Evolutionary conservation across 345 rosid genomes (phyloP).

Genomic region (Linum trigynum): DNA sequence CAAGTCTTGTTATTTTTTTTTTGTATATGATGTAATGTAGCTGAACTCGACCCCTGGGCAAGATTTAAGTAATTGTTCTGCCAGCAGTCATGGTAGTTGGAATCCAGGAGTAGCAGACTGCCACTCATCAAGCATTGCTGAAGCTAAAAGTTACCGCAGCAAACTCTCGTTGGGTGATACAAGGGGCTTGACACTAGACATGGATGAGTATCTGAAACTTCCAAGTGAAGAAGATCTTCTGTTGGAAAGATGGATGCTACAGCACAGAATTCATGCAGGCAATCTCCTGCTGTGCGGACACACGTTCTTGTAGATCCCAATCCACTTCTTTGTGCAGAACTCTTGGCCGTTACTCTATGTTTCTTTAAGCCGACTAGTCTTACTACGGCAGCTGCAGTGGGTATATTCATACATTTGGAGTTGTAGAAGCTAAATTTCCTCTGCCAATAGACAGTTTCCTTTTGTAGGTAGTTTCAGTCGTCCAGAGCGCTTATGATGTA

Average conservation of each 20-base stretch:
- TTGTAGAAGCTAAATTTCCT: too few species aligned
- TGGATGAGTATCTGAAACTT: constrained; percentile 50
- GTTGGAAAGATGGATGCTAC: constrained; percentile 57
- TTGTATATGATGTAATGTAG: not conserved
- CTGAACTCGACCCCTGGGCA: constrained; percentile 36
- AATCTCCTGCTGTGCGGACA: constrained; percentile 51
- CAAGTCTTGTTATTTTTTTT: not conserved
- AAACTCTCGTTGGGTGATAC: constrained; percentile 9
- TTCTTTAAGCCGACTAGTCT: too few species aligned
- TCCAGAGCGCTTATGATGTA: too few species aligned
- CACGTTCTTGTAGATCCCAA: constrained; percentile 12
- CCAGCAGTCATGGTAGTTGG: constrained; percentile 83
- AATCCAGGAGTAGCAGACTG: constrained; percentile 37
- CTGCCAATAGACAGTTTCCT: too few species aligned
- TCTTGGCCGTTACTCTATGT: too few species aligned
- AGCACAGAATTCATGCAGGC: constrained; percentile 58
- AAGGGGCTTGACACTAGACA: constrained; percentile 32
- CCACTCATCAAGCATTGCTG: constrained; percentile 20
- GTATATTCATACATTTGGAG: too few species aligned
- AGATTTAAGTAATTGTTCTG: constrained; percentile 31
- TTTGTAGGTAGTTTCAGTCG: not conserved
- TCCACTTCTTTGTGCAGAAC: constrained; percentile 3
- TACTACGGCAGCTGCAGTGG: too few species aligned
- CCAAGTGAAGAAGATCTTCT: constrained; percentile 45
- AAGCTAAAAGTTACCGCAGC: constrained; percentile 18